Evolutionary conservation across 2,329 filamentous ascomycete genomes (phyloP), one percentile per base, ranked within the genome.

Genomic region (Pseudonectria foliicola): DNA sequence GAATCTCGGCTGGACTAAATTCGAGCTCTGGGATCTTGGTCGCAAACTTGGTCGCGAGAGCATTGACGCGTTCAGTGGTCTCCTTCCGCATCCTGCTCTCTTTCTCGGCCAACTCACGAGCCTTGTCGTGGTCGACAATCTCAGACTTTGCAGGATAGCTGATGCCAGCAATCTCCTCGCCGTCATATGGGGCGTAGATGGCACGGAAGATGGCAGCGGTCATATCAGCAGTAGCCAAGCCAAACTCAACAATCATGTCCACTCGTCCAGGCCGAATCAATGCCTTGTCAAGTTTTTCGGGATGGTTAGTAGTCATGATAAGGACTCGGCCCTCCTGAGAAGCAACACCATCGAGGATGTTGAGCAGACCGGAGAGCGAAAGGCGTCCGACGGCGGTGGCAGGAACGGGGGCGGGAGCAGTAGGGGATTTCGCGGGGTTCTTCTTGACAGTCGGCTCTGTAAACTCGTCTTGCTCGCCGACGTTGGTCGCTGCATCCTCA

Each of bases 321-420:
- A 80, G 64, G 5, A 79, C 65, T n/a, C 75, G 70, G 6, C 75
- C 75, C 50, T 80, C 76, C 43, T 78, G 73, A 7, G 74, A 77
- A 13, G 74, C 74, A 6, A 80, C 75, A 26, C 86, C 84, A 47
- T 93, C 85, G 27, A 92, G 79, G 30, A 85, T 82, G 58, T 92
- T 92, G 31, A 92, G 74, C 3, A 92, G 67, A 0, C 83, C 84
- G 0, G 83, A 87, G 2, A 92, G 70, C 1, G 82, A 85, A 29
- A 92, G 60, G 4, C 69, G 60, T 2, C 52, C 51, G 6, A 39
- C 36, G 3, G 46, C 29, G 4, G 37, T 24, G 12, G 47, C 18
- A 7, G 43, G 11, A 13, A 12, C 18, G n/a, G 31, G 27, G 23
- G 33, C 34, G 28, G 45, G 50, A 14, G 31, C 18, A 14, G 39